Conservation (phyloP, 768 basidiomycete genomes). For the Termitomyces sp. region DNA sequence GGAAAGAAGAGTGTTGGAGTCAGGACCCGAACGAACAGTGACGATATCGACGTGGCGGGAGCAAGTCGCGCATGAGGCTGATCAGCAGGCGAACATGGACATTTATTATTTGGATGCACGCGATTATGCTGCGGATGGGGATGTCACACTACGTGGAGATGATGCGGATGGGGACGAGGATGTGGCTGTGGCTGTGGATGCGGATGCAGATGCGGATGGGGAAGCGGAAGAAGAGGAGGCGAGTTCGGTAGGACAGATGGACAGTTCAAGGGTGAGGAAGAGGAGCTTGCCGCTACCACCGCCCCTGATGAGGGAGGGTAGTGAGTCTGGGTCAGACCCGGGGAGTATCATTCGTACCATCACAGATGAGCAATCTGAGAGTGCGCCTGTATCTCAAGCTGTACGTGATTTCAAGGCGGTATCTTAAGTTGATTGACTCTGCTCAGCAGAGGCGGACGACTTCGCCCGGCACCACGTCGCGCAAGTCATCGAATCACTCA, state of each 20-base stretch:
- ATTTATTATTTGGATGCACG: conserved; percentile 38
- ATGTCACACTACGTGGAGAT: neutral
- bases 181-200: conserved; percentile 10
- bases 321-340: neutral
- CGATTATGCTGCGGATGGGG: conserved; percentile 22
- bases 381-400: neutral
- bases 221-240: neutral
- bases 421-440: neutral
- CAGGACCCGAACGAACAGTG: conserved; percentile 44
- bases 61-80: conserved; percentile 37
- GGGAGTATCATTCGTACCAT: conserved; percentile 10
- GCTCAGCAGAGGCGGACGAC: conserved; percentile 1
- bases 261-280: neutral
- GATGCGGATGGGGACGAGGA: conserved; percentile 18
- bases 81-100: conserved; percentile 33
- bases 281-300: conserved; percentile 5
- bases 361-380: conserved; percentile 8
- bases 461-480: neutral
- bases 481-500: conserved; percentile 9
- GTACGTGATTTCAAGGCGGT: neutral
- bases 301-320: neutral
- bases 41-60: conserved; percentile 55
- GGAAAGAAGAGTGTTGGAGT: conserved; percentile 35
- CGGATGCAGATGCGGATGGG: conserved; percentile 3
- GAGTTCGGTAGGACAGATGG: neutral